Conservation (phyloP, 768 basidiomycete genomes). For the Suillus spraguei region DNA sequence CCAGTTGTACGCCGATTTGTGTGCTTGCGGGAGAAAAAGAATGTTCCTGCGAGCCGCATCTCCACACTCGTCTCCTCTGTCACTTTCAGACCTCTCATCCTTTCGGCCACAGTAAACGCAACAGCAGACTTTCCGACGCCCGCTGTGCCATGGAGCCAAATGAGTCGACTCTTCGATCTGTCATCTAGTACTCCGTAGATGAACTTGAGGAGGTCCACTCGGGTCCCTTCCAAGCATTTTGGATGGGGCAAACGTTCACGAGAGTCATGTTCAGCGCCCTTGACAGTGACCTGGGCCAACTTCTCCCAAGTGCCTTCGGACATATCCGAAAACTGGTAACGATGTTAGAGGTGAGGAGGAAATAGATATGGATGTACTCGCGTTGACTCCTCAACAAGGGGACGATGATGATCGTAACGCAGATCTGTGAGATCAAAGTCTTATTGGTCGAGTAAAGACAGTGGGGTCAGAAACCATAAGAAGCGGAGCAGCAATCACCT, state of each 20-base stretch:
- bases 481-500: neutral
- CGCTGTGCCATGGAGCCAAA: neutral
- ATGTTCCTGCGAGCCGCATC: neutral
- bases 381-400: neutral
- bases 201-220: neutral
- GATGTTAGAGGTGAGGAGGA: neutral
- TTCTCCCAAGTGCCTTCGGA: neutral
- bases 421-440: neutral
- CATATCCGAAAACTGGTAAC: neutral
- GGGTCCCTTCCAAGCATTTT: neutral
- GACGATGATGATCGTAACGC: neutral
- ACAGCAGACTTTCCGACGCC: neutral
- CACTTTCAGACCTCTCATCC: neutral
- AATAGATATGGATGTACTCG: neutral
- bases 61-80: neutral
- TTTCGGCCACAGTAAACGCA: neutral
- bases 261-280: slow-evolving; percentile 1
- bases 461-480: neutral
- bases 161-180: neutral
- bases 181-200: neutral
- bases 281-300: neutral
- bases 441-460: neutral
- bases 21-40: slow-evolving; percentile 1
- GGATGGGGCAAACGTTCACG: neutral
- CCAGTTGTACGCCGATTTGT: neutral